Evolutionary conservation across 441 rosid genomes (phyloP).

Genomic region (Iberis amara): DNA sequence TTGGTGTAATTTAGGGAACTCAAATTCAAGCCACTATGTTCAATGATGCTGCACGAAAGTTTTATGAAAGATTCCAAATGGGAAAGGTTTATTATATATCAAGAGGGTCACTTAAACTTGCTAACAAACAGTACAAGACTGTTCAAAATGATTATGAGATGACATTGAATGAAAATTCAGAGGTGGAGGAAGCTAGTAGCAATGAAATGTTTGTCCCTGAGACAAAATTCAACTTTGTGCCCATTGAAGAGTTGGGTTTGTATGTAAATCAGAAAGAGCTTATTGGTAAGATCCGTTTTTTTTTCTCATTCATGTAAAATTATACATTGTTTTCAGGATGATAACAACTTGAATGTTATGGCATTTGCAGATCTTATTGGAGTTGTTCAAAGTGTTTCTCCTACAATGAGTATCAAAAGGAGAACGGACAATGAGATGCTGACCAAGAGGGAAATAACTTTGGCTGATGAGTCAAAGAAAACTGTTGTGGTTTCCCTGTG

Average conservation of each 20-base stretch:
- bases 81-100: conserved; percentile 82
- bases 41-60: conserved; percentile 76
- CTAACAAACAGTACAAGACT: conserved; percentile 77
- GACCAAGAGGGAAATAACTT: conserved; percentile 71
- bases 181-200: conserved; percentile 62
- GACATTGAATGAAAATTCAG: conserved; percentile 71
- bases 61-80: conserved; percentile 59
- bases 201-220: conserved; percentile 66
- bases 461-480: conserved; percentile 77
- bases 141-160: conserved; percentile 84
- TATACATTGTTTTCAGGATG: background rate
- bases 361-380: conserved; percentile 58
- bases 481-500: conserved; percentile 71
- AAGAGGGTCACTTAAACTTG: conserved; percentile 63
- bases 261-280: conserved; percentile 56
- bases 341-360: background rate
- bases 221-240: conserved; percentile 66
- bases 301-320: background rate
- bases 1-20: conserved; percentile 48
- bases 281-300: conserved; percentile 45
- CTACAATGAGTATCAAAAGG: conserved; percentile 64
- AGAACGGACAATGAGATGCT: conserved; percentile 62
- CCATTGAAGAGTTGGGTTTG: conserved; percentile 64
- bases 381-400: conserved; percentile 70
- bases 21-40: conserved; percentile 95